These are phyloP conservation scores for Vitis rotundifolia DNA, from an alignment of 164 flowering plant species.

Conservation along the genomic window DNA sequence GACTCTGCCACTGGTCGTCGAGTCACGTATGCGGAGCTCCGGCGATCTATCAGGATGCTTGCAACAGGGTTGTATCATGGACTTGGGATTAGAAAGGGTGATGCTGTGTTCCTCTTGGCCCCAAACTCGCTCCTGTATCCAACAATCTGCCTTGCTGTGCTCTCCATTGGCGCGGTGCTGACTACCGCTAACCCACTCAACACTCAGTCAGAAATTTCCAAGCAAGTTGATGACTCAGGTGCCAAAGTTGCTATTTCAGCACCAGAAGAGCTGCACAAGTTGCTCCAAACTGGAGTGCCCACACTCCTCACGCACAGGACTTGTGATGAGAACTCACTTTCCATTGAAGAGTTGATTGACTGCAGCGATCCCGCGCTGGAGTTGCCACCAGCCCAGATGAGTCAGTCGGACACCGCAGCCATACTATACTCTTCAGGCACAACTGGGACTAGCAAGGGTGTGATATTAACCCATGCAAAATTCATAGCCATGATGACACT, in stretches of 20 bases:
- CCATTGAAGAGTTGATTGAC: conserved; percentile 54
- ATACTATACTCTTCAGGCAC: conserved; percentile 82
- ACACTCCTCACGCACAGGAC: conserved; percentile 28
- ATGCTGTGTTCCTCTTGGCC: conserved; percentile 66
- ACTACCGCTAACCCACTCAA: conserved; percentile 71
- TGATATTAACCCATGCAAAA: conserved; percentile 59
- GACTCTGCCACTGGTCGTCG: conserved; percentile 45
- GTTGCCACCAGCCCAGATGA: conserved; percentile 14
- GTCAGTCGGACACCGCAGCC: conserved; percentile 63
- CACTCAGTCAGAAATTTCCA: conserved; percentile 54
- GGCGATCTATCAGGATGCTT: conserved; percentile 32
- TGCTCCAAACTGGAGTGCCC: conserved; percentile 36
- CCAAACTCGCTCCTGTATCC: conserved; percentile 69
- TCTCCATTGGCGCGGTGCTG: conserved; percentile 65
- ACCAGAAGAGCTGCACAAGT: conserved; percentile 52
- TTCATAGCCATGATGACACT: conserved; percentile 47
- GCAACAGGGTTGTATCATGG: conserved; percentile 55
- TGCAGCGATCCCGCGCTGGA: conserved; percentile 35
- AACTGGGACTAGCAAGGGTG: conserved; percentile 81
- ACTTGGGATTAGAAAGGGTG: conserved; percentile 59
- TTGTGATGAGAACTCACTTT: conserved; percentile 13
- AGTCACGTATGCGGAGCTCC: conserved; percentile 53
- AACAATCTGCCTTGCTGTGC: conserved; percentile 53
- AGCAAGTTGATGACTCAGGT: conserved; percentile 57
- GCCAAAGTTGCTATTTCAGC: conserved; percentile 54